Base-by-base conservation (phyloP, 192 early-diverging fungal species). In the Dimargaris xerosporica region DNA sequence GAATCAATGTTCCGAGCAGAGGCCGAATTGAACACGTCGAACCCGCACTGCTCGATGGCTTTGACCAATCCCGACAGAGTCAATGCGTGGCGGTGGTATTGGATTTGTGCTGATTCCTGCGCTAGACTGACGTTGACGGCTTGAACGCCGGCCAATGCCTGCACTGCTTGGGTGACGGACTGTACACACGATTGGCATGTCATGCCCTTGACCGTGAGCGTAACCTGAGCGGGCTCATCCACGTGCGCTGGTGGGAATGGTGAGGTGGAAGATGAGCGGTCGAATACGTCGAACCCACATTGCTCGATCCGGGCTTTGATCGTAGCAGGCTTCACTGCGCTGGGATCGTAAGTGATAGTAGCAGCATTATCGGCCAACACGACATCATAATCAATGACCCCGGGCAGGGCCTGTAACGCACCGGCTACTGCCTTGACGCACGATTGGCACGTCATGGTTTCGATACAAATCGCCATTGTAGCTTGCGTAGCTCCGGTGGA, bases 111-210 rank as follows among this genome's bases (percentile, higher is more conserved):
- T 16, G 63, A 66, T 64, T 78, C 72, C 31, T 63, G n/a, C 19
- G 31, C 28, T 65, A 76, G 75, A 60, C 85, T 84, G 31, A 93
- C 86, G 12, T 71, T 66, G 19, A 92, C 69, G 3, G 68, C 39
- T 10, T 78, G 56, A 9, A 90, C 77, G 1, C 87, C 72, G 56
- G 60, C 44, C 39, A 71, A 29, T 12, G 47, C 48, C 45, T 65
- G 62, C 17, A 77, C 34, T 5, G 78, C 69, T 15, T 66, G 67
- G 41, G 80, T 80, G 23, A 95, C 81, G 1, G 86, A 72, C 10
- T 75, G 68, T 31, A 93, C 91, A 65, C 94, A 97, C 21, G 87
- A 84, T 3, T 79, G 75, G 59, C 94, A 97, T 0, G 91, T 90
- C 84, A 97, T 86, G 10, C 94, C 94, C 0, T 75, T 67, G 44